Base-by-base conservation (phyloP, 1,284 basidiomycete species). In the Cutaneotrichosporon curvatum region DNA sequence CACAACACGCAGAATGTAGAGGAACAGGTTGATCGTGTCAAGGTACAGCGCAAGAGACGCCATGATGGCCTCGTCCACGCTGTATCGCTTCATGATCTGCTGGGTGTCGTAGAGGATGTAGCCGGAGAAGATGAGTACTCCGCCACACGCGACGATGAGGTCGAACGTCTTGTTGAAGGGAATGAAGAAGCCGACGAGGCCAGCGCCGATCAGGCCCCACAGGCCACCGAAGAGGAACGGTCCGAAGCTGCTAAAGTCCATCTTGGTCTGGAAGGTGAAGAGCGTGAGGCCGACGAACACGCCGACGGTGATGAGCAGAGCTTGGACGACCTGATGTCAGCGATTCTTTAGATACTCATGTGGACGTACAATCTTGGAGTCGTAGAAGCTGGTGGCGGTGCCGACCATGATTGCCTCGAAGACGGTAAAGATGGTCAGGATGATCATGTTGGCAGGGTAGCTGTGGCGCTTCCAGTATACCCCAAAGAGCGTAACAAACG, bases 211-310 rank as follows among this genome's bases (percentile, higher is more conserved):
- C 35, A 70, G 56, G n/a, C 68, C 67, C 65, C 62, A 63, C 47
- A 72, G 53, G 9, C 69, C 67, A 9, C 63, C 63, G 53, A 67
- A 67, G 50, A 70, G 60, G 63, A 68, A 63, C 19, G 68, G 64
- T 1, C 58, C 67, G 21, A 70, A 54, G 16, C 61, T 66, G 34
- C 64, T 63, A 53, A 72, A 72, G 63, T 72, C 70, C 43, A 63
- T 63, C 57, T 71, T 73, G 49, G 69, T 69, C 58, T 73, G 71
- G 59, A 72, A 70, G 7, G 77, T 78, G 63, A 78, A 78, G 22
- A 78, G 60, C 0, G 74, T 75, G 18, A 79, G 67, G 18, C 77
- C 78, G 37, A 72, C 56, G 56, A 79, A 79, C 21, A 77, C 70
- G 39, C 74, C 75, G n/a, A 70, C 61, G 8, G 77, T 78, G 54